A percentile compares a stretch with the other conserved stretches of the same genome.
Conservation (phyloP, 2,329 filamentous ascomycete genomes). For the Aspergillus puulaauensis region DNA sequence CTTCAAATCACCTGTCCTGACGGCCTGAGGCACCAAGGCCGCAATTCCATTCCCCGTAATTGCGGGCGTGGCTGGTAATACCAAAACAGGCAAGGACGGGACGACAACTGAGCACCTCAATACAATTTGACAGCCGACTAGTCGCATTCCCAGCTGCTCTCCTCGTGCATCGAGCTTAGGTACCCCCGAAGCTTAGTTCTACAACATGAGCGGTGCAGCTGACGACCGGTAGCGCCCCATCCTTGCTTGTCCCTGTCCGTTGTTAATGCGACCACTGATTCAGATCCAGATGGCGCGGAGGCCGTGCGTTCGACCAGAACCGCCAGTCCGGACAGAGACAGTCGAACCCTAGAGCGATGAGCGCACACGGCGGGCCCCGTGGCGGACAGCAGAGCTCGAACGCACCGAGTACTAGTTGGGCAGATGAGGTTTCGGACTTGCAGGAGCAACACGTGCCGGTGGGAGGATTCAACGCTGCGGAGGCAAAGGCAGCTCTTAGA, state of each 20-base stretch:
- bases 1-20: slow-evolving; percentile 7
- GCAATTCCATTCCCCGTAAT: neutral
- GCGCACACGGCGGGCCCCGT: slow-evolving; percentile 32
- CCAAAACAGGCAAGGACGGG: neutral
- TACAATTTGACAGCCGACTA: slow-evolving; percentile 2
- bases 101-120: neutral
- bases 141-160: slow-evolving; percentile 10
- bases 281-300: slow-evolving; percentile 39
- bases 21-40: slow-evolving; percentile 1
- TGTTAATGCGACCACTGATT: neutral
- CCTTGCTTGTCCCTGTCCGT: neutral
- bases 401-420: slow-evolving; percentile 26
- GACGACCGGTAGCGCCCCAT: slow-evolving; percentile 34
- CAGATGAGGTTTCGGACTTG: slow-evolving; percentile 19
- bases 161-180: slow-evolving; percentile 1
- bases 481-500: slow-evolving; percentile 42
- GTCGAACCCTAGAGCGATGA: slow-evolving; percentile 31
- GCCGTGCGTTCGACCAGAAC: slow-evolving; percentile 35
- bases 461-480: slow-evolving; percentile 44
- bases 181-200: slow-evolving; percentile 3
- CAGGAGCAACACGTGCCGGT: slow-evolving; percentile 45
- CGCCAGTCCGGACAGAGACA: slow-evolving; percentile 40
- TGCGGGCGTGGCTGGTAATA: neutral
- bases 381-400: slow-evolving; percentile 28
- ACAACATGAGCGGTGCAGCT: slow-evolving; percentile 27